These are phyloP conservation scores for Nicotiana undulata DNA, from an alignment of 257 asterid genomes.

Conservation along the genomic window DNA sequence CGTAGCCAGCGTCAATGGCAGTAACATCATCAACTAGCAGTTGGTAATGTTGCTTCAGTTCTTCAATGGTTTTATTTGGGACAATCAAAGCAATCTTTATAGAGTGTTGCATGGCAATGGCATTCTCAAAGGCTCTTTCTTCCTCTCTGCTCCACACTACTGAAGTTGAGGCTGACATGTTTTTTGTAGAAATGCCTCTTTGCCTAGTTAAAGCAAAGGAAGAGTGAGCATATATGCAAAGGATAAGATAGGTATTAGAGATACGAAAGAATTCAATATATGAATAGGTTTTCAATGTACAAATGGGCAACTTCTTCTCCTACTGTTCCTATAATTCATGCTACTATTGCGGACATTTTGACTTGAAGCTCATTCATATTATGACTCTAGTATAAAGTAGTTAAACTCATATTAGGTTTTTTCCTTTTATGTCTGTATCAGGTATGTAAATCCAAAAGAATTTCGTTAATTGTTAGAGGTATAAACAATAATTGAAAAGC, in stretches of 20 bases:
- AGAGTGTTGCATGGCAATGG: not conserved
- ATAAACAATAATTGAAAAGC: not conserved
- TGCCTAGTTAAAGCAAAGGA: too few species aligned
- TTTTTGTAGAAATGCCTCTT: not conserved
- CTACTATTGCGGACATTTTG: not conserved
- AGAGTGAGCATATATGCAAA: too few species aligned
- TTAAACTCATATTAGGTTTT: not conserved
- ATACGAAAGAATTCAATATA: not conserved
- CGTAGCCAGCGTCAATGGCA: not conserved
- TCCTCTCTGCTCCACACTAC: conserved; percentile 5
- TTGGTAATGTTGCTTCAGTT: not conserved
- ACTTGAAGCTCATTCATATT: too few species aligned
- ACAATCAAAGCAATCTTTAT: not conserved
- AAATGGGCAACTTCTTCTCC: not conserved
- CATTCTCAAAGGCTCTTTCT: conserved; percentile 3
- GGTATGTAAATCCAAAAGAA: not conserved
- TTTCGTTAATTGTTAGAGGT: not conserved
- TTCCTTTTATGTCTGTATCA: too few species aligned
- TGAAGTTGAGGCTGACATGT: not conserved
- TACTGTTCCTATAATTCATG: not conserved
- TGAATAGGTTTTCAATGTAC: not conserved
- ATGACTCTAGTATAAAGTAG: not conserved
- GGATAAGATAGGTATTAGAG: not conserved
- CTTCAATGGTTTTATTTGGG: conserved; percentile 10
- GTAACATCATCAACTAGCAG: not conserved